Percentiles rank a stretch among this genome's conserved stretches.
These are phyloP conservation scores for Nepenthes gracilis DNA, from an alignment of 148 eudicot species.

Conservation along the genomic window DNA sequence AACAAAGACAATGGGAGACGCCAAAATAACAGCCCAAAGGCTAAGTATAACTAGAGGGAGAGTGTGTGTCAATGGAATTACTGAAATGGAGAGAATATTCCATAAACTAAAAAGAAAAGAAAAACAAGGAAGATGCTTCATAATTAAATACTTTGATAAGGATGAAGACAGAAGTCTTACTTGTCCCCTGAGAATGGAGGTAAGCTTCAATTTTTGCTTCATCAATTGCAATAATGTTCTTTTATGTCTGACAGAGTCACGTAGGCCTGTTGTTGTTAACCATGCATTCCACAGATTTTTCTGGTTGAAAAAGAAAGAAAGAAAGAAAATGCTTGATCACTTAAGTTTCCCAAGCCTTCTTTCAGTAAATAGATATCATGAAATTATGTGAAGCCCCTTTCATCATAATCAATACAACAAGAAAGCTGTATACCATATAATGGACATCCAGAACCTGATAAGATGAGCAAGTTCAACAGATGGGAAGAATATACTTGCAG, in stretches of 20 bases:
- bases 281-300: conserved; percentile 90
- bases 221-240: conserved; percentile 66
- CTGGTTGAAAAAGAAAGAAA: conserved; percentile 20
- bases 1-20: too few species aligned
- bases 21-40: too few species aligned
- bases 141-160: background rate
- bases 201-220: conserved; percentile 81
- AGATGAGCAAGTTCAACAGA: background rate
- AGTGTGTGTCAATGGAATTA: too few species aligned
- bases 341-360: background rate
- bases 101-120: background rate
- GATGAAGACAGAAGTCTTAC: conserved; percentile 32
- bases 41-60: too few species aligned
- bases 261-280: conserved; percentile 76
- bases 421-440: too few species aligned
- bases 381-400: background rate
- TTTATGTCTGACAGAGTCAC: conserved; percentile 84
- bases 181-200: conserved; percentile 73
- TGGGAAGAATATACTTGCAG: background rate
- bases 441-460: background rate
- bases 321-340: background rate
- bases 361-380: background rate
- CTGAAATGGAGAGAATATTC: too few species aligned
- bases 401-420: too few species aligned
- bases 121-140: background rate